Conservation (phyloP, 208 protist genomes). For the Trichomonas gallinae region DNA sequence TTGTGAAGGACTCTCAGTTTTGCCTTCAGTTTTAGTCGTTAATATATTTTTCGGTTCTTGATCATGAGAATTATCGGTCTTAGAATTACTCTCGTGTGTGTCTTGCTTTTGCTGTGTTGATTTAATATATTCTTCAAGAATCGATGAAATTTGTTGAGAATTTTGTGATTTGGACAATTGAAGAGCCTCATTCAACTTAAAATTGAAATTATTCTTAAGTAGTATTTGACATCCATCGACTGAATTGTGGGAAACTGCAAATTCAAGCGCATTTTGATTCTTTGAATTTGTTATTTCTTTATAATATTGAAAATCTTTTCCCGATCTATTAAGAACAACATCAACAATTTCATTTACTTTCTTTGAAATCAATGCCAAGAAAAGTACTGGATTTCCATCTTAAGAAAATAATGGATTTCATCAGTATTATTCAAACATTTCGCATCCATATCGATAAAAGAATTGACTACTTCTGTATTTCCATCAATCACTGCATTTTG, state of each 20-base stretch:
- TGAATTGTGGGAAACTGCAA: not conserved
- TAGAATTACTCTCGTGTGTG: not conserved
- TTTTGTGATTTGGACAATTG: not conserved
- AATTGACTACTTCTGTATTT: not conserved
- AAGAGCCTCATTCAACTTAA: not conserved
- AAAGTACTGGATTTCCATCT: not conserved
- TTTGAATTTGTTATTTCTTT: not conserved
- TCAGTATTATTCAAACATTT: not conserved
- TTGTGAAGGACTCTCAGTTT: not conserved
- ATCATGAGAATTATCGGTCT: not conserved
- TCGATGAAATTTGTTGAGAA: not conserved
- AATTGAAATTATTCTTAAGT: not conserved
- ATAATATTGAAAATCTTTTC: not conserved
- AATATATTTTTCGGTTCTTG: not conserved
- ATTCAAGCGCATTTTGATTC: not conserved
- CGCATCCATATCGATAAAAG: not conserved
- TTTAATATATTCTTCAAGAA: not conserved
- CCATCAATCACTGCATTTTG: not conserved
- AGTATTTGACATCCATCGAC: not conserved
- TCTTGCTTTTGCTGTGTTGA: too few species aligned
- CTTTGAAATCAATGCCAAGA: not conserved
- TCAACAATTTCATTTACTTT: not conserved
- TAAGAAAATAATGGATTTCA: not conserved
- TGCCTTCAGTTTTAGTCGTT: not conserved
- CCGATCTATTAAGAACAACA: not conserved